Percentiles rank a stretch among this genome's conserved stretches.
These are phyloP conservation scores for Thielaviopsis populi DNA, from an alignment of 2,329 filamentous ascomycete species.

Conservation along the genomic window DNA sequence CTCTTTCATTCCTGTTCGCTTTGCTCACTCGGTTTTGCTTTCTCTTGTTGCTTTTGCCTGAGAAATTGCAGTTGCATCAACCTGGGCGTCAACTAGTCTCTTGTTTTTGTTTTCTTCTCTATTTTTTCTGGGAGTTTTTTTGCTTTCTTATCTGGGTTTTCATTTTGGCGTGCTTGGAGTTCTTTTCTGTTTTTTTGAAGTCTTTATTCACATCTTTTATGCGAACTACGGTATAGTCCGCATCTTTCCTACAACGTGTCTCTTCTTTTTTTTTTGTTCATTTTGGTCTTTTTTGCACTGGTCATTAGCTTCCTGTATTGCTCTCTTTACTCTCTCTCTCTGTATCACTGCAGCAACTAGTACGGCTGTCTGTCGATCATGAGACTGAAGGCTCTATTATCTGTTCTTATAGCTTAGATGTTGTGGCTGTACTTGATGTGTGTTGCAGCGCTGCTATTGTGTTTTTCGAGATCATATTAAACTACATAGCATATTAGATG, in stretches of 20 bases:
- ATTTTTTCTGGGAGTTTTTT: background rate
- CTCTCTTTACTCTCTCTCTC: no score
- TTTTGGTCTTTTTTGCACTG: background rate
- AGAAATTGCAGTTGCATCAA: background rate
- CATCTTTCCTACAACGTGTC: no score
- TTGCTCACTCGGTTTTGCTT: background rate
- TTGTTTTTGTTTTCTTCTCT: conserved; percentile 2
- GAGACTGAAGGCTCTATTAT: no score
- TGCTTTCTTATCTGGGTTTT: conserved; percentile 3
- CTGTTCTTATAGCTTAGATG: no score
- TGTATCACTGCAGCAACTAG: no score
- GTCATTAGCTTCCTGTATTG: background rate
- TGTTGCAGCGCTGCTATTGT: no score
- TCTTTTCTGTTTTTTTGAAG: background rate
- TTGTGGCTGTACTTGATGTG: no score
- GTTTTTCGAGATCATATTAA: no score
- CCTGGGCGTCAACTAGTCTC: background rate
- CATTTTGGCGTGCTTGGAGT: background rate
- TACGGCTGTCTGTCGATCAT: no score
- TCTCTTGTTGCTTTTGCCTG: background rate
- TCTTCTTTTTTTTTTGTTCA: background rate
- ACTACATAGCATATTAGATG: no score
- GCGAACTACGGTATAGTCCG: no score
- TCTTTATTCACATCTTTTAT: background rate
- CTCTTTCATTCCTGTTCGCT: background rate